These are phyloP conservation scores for Malus fusca DNA, from an alignment of 306 rosid species.

Conservation along the genomic window DNA sequence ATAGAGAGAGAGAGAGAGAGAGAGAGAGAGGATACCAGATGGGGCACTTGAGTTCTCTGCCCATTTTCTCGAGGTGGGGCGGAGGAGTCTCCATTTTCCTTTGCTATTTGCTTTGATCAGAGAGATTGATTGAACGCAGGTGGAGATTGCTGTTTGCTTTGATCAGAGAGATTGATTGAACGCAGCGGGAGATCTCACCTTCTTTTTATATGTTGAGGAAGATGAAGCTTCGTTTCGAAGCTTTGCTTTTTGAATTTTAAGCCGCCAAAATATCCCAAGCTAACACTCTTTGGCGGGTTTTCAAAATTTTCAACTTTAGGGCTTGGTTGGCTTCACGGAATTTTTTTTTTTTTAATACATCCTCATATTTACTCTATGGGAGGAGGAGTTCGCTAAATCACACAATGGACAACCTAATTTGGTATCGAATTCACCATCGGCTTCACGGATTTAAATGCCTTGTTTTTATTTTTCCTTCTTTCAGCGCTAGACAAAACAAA, in stretches of 20 bases:
- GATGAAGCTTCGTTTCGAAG: background rate
- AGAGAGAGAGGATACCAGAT: slow-evolving; percentile 48
- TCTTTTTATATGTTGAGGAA: background rate
- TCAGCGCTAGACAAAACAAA: too few species aligned
- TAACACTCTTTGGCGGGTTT: background rate
- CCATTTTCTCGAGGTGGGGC: slow-evolving; percentile 67
- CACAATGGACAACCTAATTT: too few species aligned
- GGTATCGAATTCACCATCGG: too few species aligned
- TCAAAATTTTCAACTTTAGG: background rate
- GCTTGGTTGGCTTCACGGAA: background rate
- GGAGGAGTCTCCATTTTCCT: slow-evolving; percentile 34
- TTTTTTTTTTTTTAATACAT: too few species aligned
- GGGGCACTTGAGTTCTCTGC: slow-evolving; percentile 83
- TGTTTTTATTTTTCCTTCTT: too few species aligned
- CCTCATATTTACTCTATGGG: too few species aligned
- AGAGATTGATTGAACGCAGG: background rate
- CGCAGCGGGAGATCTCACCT: background rate
- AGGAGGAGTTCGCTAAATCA: too few species aligned
- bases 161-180: background rate
- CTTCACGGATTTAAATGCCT: background rate
- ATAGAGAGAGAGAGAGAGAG: background rate
- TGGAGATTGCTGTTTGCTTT: background rate
- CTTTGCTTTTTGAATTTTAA: background rate
- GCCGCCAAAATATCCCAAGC: slow-evolving; percentile 7
- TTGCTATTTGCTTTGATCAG: background rate